These are phyloP conservation scores for Serendipita indica DNA, from an alignment of 768 basidiomycete species.

Conservation along the genomic window DNA sequence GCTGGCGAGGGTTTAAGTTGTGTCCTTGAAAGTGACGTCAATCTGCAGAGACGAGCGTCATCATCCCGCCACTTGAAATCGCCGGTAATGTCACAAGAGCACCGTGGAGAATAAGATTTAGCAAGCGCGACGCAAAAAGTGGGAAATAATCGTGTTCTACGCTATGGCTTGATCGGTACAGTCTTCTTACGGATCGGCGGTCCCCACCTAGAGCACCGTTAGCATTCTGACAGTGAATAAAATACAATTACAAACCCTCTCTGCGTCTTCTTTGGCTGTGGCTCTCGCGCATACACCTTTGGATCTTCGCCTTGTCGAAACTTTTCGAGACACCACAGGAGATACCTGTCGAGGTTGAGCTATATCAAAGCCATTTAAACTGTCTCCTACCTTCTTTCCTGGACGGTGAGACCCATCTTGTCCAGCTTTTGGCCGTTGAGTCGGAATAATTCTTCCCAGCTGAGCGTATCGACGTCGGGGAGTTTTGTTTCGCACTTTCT, in stretches of 20 bases:
- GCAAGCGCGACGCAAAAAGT: too few relatives aligned
- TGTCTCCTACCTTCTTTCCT: conserved; percentile 50
- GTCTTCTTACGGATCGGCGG: too few relatives aligned
- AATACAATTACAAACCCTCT: conserved; percentile 44
- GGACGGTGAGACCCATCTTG: conserved; percentile 47
- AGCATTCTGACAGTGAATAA: too few relatives aligned
- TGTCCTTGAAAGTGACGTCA: too few relatives aligned
- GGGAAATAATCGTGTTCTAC: too few relatives aligned
- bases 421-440: conserved; percentile 42
- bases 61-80: too few relatives aligned
- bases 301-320: conserved; percentile 44
- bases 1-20: too few relatives aligned
- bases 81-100: too few relatives aligned
- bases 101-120: too few relatives aligned
- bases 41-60: too few relatives aligned
- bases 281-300: conserved; percentile 46
- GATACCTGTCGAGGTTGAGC: conserved; percentile 38
- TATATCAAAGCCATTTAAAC: background rate
- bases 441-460: conserved; percentile 65
- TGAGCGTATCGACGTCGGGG: conserved; percentile 26
- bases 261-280: conserved; percentile 54
- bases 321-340: conserved; percentile 76
- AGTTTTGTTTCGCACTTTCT: conserved; percentile 52
- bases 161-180: too few relatives aligned
- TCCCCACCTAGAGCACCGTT: too few relatives aligned